These are phyloP conservation scores for Microglena sp. DNA, from an alignment of 139 green algal genomes.

Conservation along the genomic window DNA sequence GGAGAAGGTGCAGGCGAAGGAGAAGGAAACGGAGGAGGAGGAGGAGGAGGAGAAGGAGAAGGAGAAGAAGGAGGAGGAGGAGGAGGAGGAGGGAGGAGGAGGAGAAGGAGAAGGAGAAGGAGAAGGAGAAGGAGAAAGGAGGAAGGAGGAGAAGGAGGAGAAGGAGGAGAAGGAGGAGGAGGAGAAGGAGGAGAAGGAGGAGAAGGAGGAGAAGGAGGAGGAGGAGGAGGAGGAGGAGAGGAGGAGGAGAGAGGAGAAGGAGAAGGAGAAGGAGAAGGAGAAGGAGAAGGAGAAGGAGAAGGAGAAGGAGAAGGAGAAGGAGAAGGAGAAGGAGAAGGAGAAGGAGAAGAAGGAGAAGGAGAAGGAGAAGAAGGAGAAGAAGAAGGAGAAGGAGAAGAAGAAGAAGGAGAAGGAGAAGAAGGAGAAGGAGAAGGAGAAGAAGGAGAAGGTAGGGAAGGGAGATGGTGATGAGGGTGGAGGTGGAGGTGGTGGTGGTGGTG, in stretches of 20 bases:
- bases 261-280: conserved; percentile 14
- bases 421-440: too few relatives aligned
- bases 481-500: too few relatives aligned
- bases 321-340: background rate
- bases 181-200: conserved; percentile 37
- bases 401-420: too few relatives aligned
- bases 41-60: too few relatives aligned
- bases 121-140: too few relatives aligned
- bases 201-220: conserved; percentile 25
- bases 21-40: too few relatives aligned
- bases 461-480: too few relatives aligned
- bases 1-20: too few relatives aligned
- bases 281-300: conserved; percentile 17
- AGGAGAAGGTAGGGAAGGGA: too few relatives aligned
- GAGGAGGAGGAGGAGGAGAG: background rate
- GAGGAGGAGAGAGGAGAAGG: background rate
- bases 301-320: background rate
- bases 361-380: conserved; percentile 11
- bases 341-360: background rate
- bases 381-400: background rate
- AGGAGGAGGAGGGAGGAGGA: too few relatives aligned
- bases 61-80: too few relatives aligned
- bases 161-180: conserved; percentile 63
- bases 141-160: conserved; percentile 32
- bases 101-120: too few relatives aligned